Evolutionary conservation across 495 filamentous ascomycete genomes (phyloP).

Genomic region (Bacidia rubella): DNA sequence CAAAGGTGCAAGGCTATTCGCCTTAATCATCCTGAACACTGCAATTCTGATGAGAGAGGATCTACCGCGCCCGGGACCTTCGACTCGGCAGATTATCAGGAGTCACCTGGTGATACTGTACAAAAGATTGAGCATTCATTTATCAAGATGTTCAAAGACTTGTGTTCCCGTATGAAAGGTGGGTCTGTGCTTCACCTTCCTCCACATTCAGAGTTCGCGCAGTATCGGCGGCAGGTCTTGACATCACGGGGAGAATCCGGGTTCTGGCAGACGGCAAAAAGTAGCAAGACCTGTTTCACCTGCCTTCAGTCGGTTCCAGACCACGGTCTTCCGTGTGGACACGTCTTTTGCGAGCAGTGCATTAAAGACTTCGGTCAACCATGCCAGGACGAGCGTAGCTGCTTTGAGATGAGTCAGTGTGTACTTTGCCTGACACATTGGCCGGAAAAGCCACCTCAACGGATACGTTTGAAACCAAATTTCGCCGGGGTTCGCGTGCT

Average conservation of each 20-base stretch:
- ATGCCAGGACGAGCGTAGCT: not conserved
- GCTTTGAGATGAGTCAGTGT: not conserved
- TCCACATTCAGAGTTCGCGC: not conserved
- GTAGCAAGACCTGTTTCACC: slow-evolving; percentile 2
- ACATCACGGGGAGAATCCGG: not conserved
- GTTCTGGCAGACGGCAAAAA: slow-evolving; percentile 1
- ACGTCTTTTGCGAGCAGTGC: slow-evolving; percentile 1
- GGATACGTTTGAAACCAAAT: not conserved
- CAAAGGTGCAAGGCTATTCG: not conserved
- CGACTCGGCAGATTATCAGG: not conserved
- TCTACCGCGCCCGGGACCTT: not conserved
- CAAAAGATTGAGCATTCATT: not conserved
- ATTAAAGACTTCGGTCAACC: not conserved
- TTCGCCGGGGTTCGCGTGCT: not conserved
- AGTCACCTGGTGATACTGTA: not conserved
- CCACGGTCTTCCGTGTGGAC: not conserved
- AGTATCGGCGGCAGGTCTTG: not conserved
- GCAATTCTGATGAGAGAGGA: not conserved
- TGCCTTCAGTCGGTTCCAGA: slow-evolving; percentile 8
- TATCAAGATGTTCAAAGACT: not conserved
- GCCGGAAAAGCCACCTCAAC: not conserved
- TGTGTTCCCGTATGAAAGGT: not conserved
- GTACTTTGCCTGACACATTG: not conserved
- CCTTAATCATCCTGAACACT: not conserved
- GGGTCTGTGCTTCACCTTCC: not conserved